Conservation (phyloP, 2,329 filamentous ascomycete species). For the Orbilia oligospora region DNA sequence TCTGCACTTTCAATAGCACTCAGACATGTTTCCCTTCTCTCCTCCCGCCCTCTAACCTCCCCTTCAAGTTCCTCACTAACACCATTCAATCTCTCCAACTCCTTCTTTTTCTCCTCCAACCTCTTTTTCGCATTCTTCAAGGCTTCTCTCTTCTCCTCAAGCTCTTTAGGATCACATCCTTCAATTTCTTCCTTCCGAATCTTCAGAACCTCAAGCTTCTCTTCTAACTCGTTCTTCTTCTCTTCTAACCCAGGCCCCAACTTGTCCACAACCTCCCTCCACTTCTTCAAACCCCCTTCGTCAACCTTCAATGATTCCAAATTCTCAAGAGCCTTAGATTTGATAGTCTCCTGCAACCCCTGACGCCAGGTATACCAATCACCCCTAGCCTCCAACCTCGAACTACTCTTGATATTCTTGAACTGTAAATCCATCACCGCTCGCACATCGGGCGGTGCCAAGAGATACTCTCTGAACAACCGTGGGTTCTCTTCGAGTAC, state of each 20-base stretch:
- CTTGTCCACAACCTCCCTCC: conserved; percentile 77
- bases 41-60: conserved; percentile 74
- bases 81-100: conserved; percentile 77
- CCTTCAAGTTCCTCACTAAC: conserved; percentile 78
- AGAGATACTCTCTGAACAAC: conserved; percentile 91
- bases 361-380: conserved; percentile 99
- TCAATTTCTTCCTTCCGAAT: conserved; percentile 81
- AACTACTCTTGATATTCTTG: conserved; percentile 95
- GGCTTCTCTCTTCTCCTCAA: conserved; percentile 79
- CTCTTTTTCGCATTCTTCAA: conserved; percentile 77
- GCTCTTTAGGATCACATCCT: conserved; percentile 83
- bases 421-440: conserved; percentile 94
- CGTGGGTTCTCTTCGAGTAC: conserved; percentile 91
- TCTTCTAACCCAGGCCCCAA: conserved; percentile 77
- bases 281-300: conserved; percentile 75
- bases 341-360: conserved; percentile 85
- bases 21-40: conserved; percentile 78
- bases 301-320: conserved; percentile 83
- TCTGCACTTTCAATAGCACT: conserved; percentile 86
- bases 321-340: conserved; percentile 82
- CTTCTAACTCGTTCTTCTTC: conserved; percentile 74
- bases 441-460: conserved; percentile 85
- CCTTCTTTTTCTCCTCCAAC: conserved; percentile 77
- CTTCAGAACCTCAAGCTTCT: conserved; percentile 78
- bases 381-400: conserved; percentile 89